Evolutionary conservation across 306 rosid species (phyloP), one percentile per base, ranked within the genome.

Genomic region (Prunus salicina): DNA sequence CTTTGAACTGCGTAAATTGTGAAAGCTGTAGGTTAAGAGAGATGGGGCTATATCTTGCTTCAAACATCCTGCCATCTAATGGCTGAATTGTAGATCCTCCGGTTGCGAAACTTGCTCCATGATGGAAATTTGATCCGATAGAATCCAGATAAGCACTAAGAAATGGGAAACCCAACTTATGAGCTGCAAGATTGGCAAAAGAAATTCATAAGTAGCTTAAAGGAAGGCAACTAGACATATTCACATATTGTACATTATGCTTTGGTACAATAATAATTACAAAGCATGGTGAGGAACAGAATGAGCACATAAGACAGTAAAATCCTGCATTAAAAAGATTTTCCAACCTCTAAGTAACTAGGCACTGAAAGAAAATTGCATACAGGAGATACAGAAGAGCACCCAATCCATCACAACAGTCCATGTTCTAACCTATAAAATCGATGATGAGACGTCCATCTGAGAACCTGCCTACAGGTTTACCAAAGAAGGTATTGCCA

Each of bases 71-170:
- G 43, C 71, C 76, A 51, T 80, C 80, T 25, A 70, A 7, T 2
- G 61, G 67, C 67, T 38, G 68, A 41, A 80, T 62, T 51, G 83
- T 80, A 51, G 80, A 80, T 27, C 80, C 83, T 30, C 71, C 75
- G 0, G 60, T 63, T 18, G 76, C 79, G n/a, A 80, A 74, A 73
- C 28, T 80, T 61, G 72, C 76, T 58, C 83, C 71, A 27, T 46
- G 32, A 6, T 30, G 30, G 16, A 79, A 73, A 19, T 67, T 73
- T 28, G 75, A 7, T 74, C 74, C 79, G 11, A 80, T 1, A 25
- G 83, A 75, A 69, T 80, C 83, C 60, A 80, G 52, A 75, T 80
- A 80, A 14, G 83, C 83, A 61, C 74, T 62, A 76, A 75, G 51
- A 53, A 24, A 24, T 28, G 72, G 80, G 60, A 80, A 62, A 2